Evolutionary conservation across 2,329 filamentous ascomycete species (phyloP), one percentile per base, ranked within the genome.

Genomic region (Tetracladium maxilliforme): DNA sequence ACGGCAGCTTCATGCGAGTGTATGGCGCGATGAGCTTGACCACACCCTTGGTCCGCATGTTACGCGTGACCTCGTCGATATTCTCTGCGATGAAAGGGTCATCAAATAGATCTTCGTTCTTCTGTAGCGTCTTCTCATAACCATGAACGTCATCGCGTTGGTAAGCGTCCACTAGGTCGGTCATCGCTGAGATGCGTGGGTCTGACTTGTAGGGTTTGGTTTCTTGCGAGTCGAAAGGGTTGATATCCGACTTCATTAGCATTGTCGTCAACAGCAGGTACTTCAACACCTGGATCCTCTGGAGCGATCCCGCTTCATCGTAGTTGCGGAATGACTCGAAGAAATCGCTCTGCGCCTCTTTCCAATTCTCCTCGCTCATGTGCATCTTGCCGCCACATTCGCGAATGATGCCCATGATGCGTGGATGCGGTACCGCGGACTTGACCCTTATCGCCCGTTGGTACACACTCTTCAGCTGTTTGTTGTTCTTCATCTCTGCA

Each of bases 311-410:
- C 20, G 90, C 90, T 58, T 98, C 90, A 47, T 98, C 90, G 55
- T 95, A 98, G 56, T 94, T 95, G 29, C 86, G 80, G 61, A 98
- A 98, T 2, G 87, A 92, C 50, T 98, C 90, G 51, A 94, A 94
- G 52, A 98, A 98, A 57, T 95, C 90, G 40, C 75, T 87, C 53
- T 95, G 86, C 2, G 90, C 90, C 43, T 86, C 82, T 48, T 90
- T 83, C 90, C 90, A 98, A 49, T 95, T 95, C 57, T 95, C 90
- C 61, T 98, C 90, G 49, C 81, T 90, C 90, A 98, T 95, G 58
- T 95, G 86, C 90, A 98, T 98, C 62, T 98, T 98, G 40, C 90
- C 90, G 42, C 90, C 90, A 48, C 90, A 98, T 56, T 98, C 90
- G 27, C 87, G 78, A 45, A 98, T 98, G 48, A 98, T 87, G 25